A percentile compares a stretch with the other conserved stretches of the same genome.
phyloP scores from a whole-genome alignment of 75 land plant species.

The Chamaecyparis obtusa region DNA sequence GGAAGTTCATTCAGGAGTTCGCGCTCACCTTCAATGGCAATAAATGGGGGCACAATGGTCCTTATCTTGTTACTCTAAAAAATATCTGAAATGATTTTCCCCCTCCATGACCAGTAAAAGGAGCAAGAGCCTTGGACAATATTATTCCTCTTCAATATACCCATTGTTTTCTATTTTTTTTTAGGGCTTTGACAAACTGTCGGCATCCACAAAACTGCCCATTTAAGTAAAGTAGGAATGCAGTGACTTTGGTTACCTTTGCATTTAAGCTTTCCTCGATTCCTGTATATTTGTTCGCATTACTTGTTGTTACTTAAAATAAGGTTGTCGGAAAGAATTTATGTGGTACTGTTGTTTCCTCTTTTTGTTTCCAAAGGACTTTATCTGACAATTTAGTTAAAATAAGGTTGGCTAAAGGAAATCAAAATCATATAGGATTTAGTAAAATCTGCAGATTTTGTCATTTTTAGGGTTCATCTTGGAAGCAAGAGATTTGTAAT shows the following conservation, averaged over 20 bases:
- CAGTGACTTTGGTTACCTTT: background rate
- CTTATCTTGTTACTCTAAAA: conserved; percentile 72
- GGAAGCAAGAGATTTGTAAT: background rate
- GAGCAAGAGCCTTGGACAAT: too few species aligned
- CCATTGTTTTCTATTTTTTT: background rate
- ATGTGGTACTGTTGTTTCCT: background rate
- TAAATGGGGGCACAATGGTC: conserved; percentile 92
- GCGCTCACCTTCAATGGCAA: conserved; percentile 44
- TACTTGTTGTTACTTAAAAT: background rate
- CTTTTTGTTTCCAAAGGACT: background rate
- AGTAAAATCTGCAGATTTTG: background rate
- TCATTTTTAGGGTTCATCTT: background rate
- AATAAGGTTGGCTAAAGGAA: background rate
- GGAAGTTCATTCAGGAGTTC: conserved; percentile 28
- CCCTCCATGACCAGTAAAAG: too few species aligned
- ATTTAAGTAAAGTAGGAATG: background rate
- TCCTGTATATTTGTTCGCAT: background rate
- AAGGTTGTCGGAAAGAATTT: background rate
- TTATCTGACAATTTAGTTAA: background rate
- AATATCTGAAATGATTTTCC: too few species aligned
- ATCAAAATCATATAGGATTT: background rate
- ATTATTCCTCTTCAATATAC: conserved; percentile 3
- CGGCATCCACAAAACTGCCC: background rate
- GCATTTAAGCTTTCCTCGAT: background rate
- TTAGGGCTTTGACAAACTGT: background rate